Evolutionary conservation across 2,329 filamentous ascomycete species (phyloP), one percentile per base, ranked within the genome.

Genomic region (Diaporthe sp.): DNA sequence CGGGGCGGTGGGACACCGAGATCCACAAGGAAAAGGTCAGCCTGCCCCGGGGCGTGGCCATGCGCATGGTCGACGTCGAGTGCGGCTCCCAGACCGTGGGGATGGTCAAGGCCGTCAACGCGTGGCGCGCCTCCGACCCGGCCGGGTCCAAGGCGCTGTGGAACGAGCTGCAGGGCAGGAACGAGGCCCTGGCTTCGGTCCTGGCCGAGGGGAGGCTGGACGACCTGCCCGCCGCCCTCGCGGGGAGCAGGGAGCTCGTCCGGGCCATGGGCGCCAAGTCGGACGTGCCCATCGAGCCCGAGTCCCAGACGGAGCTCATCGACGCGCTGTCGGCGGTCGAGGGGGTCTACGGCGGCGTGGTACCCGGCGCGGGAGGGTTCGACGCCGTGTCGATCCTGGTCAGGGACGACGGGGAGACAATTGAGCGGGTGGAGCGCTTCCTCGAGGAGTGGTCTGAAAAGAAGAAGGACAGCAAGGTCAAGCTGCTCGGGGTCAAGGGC

Each of bases 61-160:
- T 98, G 77, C 90, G 97, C 75, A 97, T 99, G 93, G 98, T 95
- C 81, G 97, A 99, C 81, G 97, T 99, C 9, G 94, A 97, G 81
- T 98, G 96, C 81, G 97, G 97, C 42, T 96, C 93, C 65, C 91
- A 97, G 85, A 98, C 96, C 10, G 96, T 97, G 0, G 91, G 95
- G 19, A 98, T 99, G 97, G 97, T 98, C 50, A 97, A 96, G 85
- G 91, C 94, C 81, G 94, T 99, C 19, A 88, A 98, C 4, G 89
- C 90, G 42, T 99, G 97, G 97, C 88, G 94, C 69, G 89, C 90
- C 66, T 84, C 88, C 63, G 91, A 94, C 27, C 84, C 87, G 0
- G 87, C 88, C 3, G 89, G 88, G n/a, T 92, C 95, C 2, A 90
- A 91, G 76, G 79, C 83, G 75, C 86, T 98, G 25, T 98, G 96